Evolutionary conservation across 306 rosid species (phyloP).

Genomic region (apple (Malus domestica)): ASM211411v1 NC_041803.1:24835001-24835500

Average conservation of each 20-base stretch:
- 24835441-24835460: background rate
- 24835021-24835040: background rate
- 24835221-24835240: conserved; percentile 28
- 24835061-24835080: background rate
- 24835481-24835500: conserved; percentile 5
- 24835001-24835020: background rate
- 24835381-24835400: background rate
- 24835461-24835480: conserved; percentile 1
- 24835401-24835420: background rate
- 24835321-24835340: background rate
- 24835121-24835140: conserved; percentile 1
- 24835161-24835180: conserved; percentile 9
- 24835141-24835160: conserved; percentile 17
- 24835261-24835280: conserved; percentile 17
- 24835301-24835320: conserved; percentile 20
- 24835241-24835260: conserved; percentile 35
- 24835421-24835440: background rate
- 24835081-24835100: background rate
- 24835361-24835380: background rate
- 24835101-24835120: background rate
- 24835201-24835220: background rate
- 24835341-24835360: background rate
- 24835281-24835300: conserved; percentile 4
- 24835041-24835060: background rate
- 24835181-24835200: background rate